phyloP scores from a whole-genome alignment of 2,329 filamentous ascomycete genomes.

The Cytospora paraplurivora region DNA sequence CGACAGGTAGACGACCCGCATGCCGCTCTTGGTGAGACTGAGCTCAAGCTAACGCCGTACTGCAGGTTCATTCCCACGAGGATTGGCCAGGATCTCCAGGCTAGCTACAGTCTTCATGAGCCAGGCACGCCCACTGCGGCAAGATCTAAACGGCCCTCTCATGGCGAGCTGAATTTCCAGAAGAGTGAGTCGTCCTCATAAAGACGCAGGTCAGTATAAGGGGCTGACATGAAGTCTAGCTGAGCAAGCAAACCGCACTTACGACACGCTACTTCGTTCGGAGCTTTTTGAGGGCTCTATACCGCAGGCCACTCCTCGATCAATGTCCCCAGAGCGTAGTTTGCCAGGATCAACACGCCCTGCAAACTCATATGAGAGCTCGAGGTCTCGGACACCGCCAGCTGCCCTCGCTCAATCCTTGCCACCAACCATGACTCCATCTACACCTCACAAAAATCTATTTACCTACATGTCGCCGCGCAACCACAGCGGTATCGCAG shows the following conservation, averaged over 20 bases:
- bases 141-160: slow-evolving; percentile 77
- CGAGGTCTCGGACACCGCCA: slow-evolving; percentile 80
- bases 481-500: slow-evolving; percentile 68
- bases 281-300: slow-evolving; percentile 92
- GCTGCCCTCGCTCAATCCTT: slow-evolving; percentile 64
- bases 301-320: slow-evolving; percentile 73
- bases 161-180: slow-evolving; percentile 92
- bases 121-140: slow-evolving; percentile 92
- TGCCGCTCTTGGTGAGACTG: slow-evolving; percentile 7
- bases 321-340: slow-evolving; percentile 61
- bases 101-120: slow-evolving; percentile 90
- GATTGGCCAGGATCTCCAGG: slow-evolving; percentile 88
- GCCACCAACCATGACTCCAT: slow-evolving; percentile 81
- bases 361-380: slow-evolving; percentile 63
- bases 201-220: neutral
- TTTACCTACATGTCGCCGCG: slow-evolving; percentile 86
- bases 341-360: slow-evolving; percentile 53
- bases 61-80: slow-evolving; percentile 91
- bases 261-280: slow-evolving; percentile 81
- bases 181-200: slow-evolving; percentile 63
- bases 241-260: slow-evolving; percentile 93
- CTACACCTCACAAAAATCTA: slow-evolving; percentile 95
- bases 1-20: slow-evolving; percentile 53
- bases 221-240: slow-evolving; percentile 49
- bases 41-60: slow-evolving; percentile 23